Evolutionary conservation across 2,329 filamentous ascomycete species (phyloP).

Genomic region (Blastomyces parvus): DNA sequence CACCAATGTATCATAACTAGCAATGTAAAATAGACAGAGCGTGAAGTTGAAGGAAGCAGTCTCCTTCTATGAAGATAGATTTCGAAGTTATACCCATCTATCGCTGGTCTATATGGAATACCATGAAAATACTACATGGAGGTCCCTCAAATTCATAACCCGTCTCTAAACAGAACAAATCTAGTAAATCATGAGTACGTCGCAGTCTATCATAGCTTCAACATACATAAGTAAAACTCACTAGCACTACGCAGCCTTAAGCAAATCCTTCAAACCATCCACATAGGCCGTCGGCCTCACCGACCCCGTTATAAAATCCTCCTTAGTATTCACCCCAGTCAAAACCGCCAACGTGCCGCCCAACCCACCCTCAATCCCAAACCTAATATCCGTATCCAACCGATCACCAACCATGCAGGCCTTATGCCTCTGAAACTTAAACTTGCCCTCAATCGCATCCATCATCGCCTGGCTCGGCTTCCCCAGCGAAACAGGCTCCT

Average conservation of each 20-base stretch:
- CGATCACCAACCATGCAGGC: conserved; percentile 96
- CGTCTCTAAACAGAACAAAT: background rate
- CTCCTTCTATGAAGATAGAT: background rate
- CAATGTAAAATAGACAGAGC: background rate
- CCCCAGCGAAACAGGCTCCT: conserved; percentile 68
- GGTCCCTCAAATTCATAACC: background rate
- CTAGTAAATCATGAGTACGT: background rate
- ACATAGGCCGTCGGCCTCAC: conserved; percentile 75
- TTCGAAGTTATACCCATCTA: no score
- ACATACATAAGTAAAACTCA: background rate
- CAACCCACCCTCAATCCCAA: conserved; percentile 80
- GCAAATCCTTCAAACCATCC: conserved; percentile 71
- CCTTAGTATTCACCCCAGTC: conserved; percentile 74
- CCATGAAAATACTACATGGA: background rate
- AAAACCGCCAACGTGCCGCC: conserved; percentile 86
- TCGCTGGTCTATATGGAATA: conserved; percentile 1
- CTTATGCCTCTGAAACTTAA: conserved; percentile 69
- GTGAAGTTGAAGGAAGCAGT: background rate
- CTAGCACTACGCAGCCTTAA: conserved; percentile 17
- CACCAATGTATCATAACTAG: background rate
- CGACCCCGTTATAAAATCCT: conserved; percentile 67
- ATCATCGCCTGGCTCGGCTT: conserved; percentile 99
- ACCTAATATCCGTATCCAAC: conserved; percentile 90
- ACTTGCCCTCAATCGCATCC: conserved; percentile 96
- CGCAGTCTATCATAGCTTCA: background rate